Base-by-base conservation (phyloP, 83 land plant genomes). In the Diphasiastrum complanatum region DNA sequence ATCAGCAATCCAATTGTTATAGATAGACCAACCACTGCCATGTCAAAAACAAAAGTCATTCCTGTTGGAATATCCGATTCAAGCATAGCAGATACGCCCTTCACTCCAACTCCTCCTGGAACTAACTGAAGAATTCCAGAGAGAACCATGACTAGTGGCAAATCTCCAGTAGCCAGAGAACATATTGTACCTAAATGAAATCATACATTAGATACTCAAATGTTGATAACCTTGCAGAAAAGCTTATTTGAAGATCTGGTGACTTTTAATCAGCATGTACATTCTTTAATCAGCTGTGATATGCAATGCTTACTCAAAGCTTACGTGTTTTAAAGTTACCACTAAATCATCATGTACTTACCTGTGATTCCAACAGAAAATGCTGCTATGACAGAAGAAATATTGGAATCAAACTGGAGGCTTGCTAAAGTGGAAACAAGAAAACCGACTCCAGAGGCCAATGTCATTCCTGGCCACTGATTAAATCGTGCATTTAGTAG, bases 21-120 rank as follows among this genome's bases (percentile, higher is more conserved):
- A 4, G 58, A 54, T 10, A 54, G 33, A 5, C 33, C 58, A 54
- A 30, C 58, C 11, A 30, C 58, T 5, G 29, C 25, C 58, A 54
- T 54, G 25, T 54, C 33, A 28, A 54, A 54, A 5, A 54, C 58
- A 54, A 54, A 54, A 5, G 34, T 25, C 58, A 54, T 54, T 28
- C 58, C 58, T 54, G 58, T 25, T 25, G 34, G n/a, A 18, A 54
- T 8, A 33, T 54, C 58, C 6, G 6, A 12, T 28, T n/a, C 29
- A 54, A 54, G 29, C 58, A 54, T 54, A 14, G 58, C 29, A 4
- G 58, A 28, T 18, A 54, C 16, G 34, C 58, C 58, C 29, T 25
- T 33, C 5, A 30, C 58, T 54, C 58, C 58, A 30, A 54, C 16
- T 14, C 58, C 58, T 4, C 34, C 29, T 5, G 58, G 58, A 30